These are phyloP conservation scores for Cornus suecica DNA, from an alignment of 148 eudicot genomes.

Conservation along the genomic window DNA sequence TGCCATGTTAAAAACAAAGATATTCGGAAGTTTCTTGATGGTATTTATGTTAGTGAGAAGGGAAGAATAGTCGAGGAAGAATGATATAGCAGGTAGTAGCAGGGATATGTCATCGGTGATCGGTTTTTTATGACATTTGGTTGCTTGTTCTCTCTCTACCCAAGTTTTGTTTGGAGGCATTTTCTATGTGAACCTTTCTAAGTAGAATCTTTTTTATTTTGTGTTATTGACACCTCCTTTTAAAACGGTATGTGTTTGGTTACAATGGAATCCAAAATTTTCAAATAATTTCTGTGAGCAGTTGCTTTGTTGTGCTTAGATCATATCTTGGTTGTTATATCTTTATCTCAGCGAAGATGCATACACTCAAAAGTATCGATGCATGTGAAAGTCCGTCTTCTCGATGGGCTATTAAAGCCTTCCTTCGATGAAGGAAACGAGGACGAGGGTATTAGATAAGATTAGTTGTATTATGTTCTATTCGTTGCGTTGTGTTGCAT, in stretches of 20 bases:
- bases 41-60: constrained; percentile 60
- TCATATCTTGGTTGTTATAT: too few relatives aligned
- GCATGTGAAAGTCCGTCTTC: too few relatives aligned
- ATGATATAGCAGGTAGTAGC: constrained; percentile 9
- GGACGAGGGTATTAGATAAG: too few relatives aligned
- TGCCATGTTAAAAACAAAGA: constrained; percentile 61
- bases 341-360: too few relatives aligned
- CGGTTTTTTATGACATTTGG: neutral
- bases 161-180: neutral
- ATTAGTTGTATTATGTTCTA: too few relatives aligned
- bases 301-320: too few relatives aligned
- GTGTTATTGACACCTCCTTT: neutral
- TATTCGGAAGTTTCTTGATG: constrained; percentile 57
- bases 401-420: too few relatives aligned
- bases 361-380: too few relatives aligned
- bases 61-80: constrained; percentile 38
- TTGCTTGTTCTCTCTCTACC: neutral
- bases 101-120: neutral
- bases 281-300: too few relatives aligned
- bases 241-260: neutral
- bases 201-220: constrained; percentile 10
- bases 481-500: too few relatives aligned
- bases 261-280: neutral
- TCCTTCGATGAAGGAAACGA: too few relatives aligned
- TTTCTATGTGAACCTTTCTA: neutral